Percentiles rank a stretch among this genome's conserved stretches.
These are phyloP conservation scores for Melastoma candidum DNA, from an alignment of 441 rosid genomes.

Conservation along the genomic window DNA sequence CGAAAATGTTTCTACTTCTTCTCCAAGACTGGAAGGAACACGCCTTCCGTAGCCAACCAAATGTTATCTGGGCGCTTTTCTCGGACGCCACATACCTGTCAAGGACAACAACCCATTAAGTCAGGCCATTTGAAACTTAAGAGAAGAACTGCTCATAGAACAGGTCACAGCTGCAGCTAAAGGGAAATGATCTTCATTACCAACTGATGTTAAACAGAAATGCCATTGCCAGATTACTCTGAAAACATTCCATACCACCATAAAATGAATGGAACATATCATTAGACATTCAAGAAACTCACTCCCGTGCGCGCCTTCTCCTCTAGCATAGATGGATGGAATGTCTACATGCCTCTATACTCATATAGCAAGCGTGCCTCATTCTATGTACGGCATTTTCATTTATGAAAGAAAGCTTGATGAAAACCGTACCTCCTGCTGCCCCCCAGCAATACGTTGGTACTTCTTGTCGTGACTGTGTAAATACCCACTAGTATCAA, in stretches of 20 bases:
- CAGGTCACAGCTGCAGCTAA: no score
- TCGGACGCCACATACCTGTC: slow-evolving; percentile 69
- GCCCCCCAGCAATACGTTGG: slow-evolving; percentile 91
- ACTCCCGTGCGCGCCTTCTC: no score
- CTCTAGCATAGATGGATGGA: no score
- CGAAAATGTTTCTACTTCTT: slow-evolving; percentile 28
- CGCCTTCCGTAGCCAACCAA: slow-evolving; percentile 98
- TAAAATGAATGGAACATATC: no score
- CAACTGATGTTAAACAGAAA: no score
- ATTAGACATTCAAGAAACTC: no score
- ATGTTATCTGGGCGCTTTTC: slow-evolving; percentile 83
- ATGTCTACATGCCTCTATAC: no score
- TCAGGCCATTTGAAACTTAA: no score
- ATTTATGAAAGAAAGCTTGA: not conserved
- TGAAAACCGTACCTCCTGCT: slow-evolving; percentile 70
- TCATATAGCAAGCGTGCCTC: not conserved
- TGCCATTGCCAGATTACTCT: no score
- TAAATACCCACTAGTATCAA: slow-evolving; percentile 85
- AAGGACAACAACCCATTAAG: not conserved
- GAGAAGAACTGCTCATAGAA: no score
- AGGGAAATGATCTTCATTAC: no score
- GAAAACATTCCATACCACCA: no score
- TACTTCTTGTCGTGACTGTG: slow-evolving; percentile 94
- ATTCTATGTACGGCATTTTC: not conserved
- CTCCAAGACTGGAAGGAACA: slow-evolving; percentile 65